Evolutionary conservation across 768 basidiomycete genomes (phyloP).

Genomic region (Naganishia antarctica): DNA sequence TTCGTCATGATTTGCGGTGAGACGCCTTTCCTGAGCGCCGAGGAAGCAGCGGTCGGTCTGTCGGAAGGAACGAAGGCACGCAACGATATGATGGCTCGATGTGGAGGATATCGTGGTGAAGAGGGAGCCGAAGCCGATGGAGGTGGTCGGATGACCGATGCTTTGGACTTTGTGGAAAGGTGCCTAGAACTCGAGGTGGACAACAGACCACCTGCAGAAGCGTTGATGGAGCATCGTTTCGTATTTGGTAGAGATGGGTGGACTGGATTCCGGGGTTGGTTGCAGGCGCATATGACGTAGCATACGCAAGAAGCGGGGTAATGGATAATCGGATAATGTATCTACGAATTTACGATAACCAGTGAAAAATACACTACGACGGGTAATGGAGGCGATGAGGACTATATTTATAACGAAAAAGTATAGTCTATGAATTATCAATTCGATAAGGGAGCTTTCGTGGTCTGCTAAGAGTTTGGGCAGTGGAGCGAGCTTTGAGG

Average conservation of each 20-base stretch:
- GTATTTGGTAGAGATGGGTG: conserved; percentile 73
- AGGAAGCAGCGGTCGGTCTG: conserved; percentile 82
- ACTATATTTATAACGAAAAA: not conserved
- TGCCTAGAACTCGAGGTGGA: conserved; percentile 76
- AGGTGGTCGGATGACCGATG: conserved; percentile 77
- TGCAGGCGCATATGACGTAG: conserved; percentile 8
- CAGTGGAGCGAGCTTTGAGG: too few species aligned
- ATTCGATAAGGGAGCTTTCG: too few species aligned
- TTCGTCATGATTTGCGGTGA: conserved; percentile 72
- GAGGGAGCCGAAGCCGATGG: conserved; percentile 77
- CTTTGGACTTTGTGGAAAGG: conserved; percentile 71
- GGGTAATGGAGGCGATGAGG: not conserved
- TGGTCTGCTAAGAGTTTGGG: too few species aligned
- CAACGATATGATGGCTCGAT: conserved; percentile 53
- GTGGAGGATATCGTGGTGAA: conserved; percentile 62
- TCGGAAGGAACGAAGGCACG: conserved; percentile 46
- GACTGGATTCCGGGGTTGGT: conserved; percentile 51
- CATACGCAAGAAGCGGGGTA: not conserved
- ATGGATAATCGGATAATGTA: not conserved
- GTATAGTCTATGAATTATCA: too few species aligned
- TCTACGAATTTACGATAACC: conserved; percentile 3
- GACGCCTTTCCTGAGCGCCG: conserved; percentile 52
- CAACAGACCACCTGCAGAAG: conserved; percentile 79
- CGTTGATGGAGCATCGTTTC: conserved; percentile 73
- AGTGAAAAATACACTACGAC: not conserved